These are phyloP conservation scores for Fusarium piperis DNA, from an alignment of 2,329 filamentous ascomycete genomes.

Conservation along the genomic window DNA sequence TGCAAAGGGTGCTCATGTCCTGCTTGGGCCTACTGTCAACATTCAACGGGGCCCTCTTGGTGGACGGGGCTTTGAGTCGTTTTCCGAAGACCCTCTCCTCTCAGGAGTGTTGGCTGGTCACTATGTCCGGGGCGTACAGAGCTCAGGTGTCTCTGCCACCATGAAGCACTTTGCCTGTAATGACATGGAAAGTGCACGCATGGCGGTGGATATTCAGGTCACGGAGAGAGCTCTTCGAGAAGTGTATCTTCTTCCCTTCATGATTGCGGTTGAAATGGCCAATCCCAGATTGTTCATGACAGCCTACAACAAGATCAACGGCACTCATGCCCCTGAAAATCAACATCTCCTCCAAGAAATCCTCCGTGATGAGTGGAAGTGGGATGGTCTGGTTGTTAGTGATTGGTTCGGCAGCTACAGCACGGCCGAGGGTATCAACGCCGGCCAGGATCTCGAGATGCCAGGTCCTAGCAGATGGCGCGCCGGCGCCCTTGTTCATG, in stretches of 20 bases:
- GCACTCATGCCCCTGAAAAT: constrained; percentile 37
- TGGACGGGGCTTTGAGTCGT: constrained; percentile 56
- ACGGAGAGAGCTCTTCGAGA: constrained; percentile 36
- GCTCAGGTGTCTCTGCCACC: constrained; percentile 7
- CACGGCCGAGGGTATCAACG: constrained; percentile 43
- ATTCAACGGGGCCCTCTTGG: constrained; percentile 55
- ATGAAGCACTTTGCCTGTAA: constrained; percentile 28
- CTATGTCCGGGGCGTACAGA: constrained; percentile 44
- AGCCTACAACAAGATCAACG: constrained; percentile 43
- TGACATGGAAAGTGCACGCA: constrained; percentile 23
- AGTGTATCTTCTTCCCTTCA: constrained; percentile 28
- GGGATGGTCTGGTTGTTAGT: constrained; percentile 47
- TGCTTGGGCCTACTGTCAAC: constrained; percentile 69
- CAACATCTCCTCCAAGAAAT: constrained; percentile 36
- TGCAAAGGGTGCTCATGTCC: constrained; percentile 74
- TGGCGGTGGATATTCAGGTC: constrained; percentile 12
- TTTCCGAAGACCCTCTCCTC: constrained; percentile 56
- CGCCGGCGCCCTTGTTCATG: constrained; percentile 33
- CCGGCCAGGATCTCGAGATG: constrained; percentile 49
- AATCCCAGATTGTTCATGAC: constrained; percentile 20
- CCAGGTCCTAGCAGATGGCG: constrained; percentile 47
- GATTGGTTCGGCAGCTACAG: constrained; percentile 49
- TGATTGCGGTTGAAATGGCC: constrained; percentile 26
- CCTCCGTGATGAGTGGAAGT: constrained; percentile 47
- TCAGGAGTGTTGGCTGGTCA: constrained; percentile 53